Evolutionary conservation across 106 monocot species (phyloP).

Genomic region (Acanthochlamys bracteata): DNA sequence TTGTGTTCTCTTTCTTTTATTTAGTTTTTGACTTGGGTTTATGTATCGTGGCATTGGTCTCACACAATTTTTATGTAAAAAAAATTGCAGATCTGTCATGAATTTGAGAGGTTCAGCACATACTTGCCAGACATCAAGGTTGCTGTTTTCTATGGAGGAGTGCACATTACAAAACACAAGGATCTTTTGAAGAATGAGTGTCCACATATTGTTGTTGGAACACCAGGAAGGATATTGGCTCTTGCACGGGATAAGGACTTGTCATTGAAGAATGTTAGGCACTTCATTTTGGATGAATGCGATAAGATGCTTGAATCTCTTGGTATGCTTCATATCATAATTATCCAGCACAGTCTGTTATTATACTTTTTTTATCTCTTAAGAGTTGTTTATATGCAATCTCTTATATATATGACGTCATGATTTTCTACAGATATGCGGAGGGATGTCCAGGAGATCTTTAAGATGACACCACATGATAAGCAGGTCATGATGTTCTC

Average conservation of each 20-base stretch:
- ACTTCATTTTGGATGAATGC: slow-evolving; percentile 99
- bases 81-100: slow-evolving; percentile 80
- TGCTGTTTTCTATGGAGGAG: slow-evolving; percentile 97
- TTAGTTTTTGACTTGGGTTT: not conserved
- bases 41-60: no score
- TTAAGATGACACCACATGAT: slow-evolving; percentile 99
- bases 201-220: slow-evolving; percentile 97
- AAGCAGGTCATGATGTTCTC: slow-evolving; percentile 99
- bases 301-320: slow-evolving; percentile 96
- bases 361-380: slow-evolving; percentile 3
- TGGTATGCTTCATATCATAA: slow-evolving; percentile 40
- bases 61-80: no score
- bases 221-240: slow-evolving; percentile 95
- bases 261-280: slow-evolving; percentile 91
- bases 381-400: not conserved
- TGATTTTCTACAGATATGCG: slow-evolving; percentile 89
- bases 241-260: slow-evolving; percentile 88
- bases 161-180: slow-evolving; percentile 82
- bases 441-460: slow-evolving; percentile 98
- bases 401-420: slow-evolving; percentile 7
- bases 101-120: slow-evolving; percentile 96
- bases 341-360: no score
- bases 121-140: slow-evolving; percentile 82
- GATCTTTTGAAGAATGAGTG: slow-evolving; percentile 93
- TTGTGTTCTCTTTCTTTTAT: not conserved